phyloP scores from a whole-genome alignment of 2,329 filamentous ascomycete genomes.

The Fusarium humuli region DNA sequence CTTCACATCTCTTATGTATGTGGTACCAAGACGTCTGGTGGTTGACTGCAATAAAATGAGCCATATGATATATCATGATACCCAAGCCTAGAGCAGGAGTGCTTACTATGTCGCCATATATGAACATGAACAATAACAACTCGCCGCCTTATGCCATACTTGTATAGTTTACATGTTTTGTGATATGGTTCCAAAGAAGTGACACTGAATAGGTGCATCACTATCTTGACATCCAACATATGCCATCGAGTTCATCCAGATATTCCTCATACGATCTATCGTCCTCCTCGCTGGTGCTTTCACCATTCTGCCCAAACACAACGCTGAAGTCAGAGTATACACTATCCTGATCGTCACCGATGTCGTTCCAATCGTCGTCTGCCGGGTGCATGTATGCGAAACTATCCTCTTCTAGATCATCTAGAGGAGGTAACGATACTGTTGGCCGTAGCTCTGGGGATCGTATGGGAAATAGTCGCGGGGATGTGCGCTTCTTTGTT shows the following conservation, averaged over 20 bases:
- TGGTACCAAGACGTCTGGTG: not conserved
- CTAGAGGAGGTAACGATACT: conserved; percentile 36
- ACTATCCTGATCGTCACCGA: conserved; percentile 58
- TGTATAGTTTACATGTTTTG: conserved; percentile 30
- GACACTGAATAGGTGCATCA: not conserved
- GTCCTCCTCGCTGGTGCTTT: conserved; percentile 45
- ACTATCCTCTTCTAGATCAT: conserved; percentile 59
- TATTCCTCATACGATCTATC: conserved; percentile 65
- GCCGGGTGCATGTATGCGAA: conserved; percentile 62
- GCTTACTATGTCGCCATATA: conserved; percentile 12
- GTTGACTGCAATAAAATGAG: not conserved
- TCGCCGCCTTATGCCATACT: conserved; percentile 17
- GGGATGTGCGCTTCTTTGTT: conserved; percentile 46
- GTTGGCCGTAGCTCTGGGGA: conserved; percentile 52
- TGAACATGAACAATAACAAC: conserved; percentile 18
- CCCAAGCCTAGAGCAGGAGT: conserved; percentile 2
- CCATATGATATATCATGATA: conserved; percentile 1
- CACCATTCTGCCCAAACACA: conserved; percentile 57
- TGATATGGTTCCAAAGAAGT: conserved; percentile 7
- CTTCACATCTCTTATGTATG: conserved; percentile 3
- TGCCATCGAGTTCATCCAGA: conserved; percentile 67
- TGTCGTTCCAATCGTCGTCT: conserved; percentile 58
- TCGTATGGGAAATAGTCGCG: conserved; percentile 49
- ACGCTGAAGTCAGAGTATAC: conserved; percentile 68
- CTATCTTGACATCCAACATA: conserved; percentile 58